phyloP scores from a whole-genome alignment of 2,329 filamentous ascomycete genomes.

The Talaromyces pinophilus region DNA sequence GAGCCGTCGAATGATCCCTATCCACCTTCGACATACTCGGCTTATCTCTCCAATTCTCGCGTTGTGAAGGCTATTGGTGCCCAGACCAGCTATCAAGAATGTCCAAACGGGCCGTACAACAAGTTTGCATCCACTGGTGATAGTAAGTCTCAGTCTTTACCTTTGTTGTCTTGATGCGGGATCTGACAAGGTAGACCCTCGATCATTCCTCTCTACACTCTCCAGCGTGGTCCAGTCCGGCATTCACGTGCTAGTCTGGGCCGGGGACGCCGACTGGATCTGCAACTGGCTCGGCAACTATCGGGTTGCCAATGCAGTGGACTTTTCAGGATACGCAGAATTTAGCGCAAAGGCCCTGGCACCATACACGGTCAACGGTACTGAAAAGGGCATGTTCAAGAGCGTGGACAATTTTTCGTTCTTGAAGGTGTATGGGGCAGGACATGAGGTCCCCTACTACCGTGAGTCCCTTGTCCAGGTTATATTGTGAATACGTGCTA shows the following conservation, averaged over 20 bases:
- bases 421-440: conserved; percentile 50
- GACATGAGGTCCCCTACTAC: conserved; percentile 55
- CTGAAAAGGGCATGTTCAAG: conserved; percentile 41
- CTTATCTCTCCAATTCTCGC: conserved; percentile 64
- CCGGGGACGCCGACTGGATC: conserved; percentile 60
- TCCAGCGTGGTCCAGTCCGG: conserved; percentile 54
- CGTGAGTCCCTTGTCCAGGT: neutral
- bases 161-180: neutral
- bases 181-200: neutral
- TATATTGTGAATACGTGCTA: neutral
- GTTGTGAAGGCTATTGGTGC: conserved; percentile 64
- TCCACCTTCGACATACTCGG: conserved; percentile 61
- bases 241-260: conserved; percentile 59
- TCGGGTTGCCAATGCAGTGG: conserved; percentile 51
- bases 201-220: neutral
- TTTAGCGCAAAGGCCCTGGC: conserved; percentile 56
- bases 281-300: conserved; percentile 62
- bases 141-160: conserved; percentile 29
- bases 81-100: conserved; percentile 56
- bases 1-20: conserved; percentile 56
- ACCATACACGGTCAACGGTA: conserved; percentile 42
- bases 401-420: conserved; percentile 53
- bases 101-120: conserved; percentile 14
- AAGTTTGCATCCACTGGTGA: conserved; percentile 42
- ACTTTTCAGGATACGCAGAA: conserved; percentile 44